Percentiles rank a stretch among this genome's conserved stretches.
These are phyloP conservation scores for Fraxinus americana DNA, from an alignment of 257 asterid species.

Conservation along the genomic window DNA sequence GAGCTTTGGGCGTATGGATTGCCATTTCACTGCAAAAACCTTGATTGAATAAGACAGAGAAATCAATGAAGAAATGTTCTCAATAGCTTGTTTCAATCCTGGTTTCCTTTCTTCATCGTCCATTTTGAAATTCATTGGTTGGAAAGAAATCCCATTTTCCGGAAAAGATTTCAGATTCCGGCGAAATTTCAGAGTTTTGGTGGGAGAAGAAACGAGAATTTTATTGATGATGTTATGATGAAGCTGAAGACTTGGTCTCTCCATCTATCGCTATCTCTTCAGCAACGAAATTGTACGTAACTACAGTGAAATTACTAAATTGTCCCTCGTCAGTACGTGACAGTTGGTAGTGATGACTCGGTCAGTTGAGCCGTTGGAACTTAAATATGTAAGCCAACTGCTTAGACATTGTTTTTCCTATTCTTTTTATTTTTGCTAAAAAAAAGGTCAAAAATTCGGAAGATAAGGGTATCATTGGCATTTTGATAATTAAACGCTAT, in stretches of 20 bases:
- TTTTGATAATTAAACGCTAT: too few species aligned
- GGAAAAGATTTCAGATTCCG: conserved; percentile 40
- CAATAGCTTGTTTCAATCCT: conserved; percentile 41
- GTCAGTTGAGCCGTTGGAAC: conserved; percentile 32
- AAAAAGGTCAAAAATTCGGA: too few species aligned
- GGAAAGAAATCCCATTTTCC: conserved; percentile 30
- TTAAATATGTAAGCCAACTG: neutral
- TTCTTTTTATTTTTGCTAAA: too few species aligned
- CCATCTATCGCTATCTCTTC: conserved; percentile 26
- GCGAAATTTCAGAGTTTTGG: conserved; percentile 31
- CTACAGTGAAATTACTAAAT: conserved; percentile 24
- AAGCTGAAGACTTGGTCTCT: conserved; percentile 29
- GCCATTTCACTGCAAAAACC: conserved; percentile 75
- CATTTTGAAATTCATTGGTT: conserved; percentile 39
- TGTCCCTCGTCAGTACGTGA: neutral
- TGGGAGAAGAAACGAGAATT: conserved; percentile 1
- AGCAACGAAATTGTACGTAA: conserved; percentile 21
- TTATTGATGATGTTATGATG: conserved; percentile 40
- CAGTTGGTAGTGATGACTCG: neutral
- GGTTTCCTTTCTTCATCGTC: conserved; percentile 44
- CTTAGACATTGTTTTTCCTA: too few species aligned
- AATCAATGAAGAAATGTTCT: conserved; percentile 57
- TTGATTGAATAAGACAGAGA: conserved; percentile 66
- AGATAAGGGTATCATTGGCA: too few species aligned
- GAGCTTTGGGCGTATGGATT: conserved; percentile 53